Conservation (phyloP, 768 basidiomycete species). For the Collybia mongolica region DNA sequence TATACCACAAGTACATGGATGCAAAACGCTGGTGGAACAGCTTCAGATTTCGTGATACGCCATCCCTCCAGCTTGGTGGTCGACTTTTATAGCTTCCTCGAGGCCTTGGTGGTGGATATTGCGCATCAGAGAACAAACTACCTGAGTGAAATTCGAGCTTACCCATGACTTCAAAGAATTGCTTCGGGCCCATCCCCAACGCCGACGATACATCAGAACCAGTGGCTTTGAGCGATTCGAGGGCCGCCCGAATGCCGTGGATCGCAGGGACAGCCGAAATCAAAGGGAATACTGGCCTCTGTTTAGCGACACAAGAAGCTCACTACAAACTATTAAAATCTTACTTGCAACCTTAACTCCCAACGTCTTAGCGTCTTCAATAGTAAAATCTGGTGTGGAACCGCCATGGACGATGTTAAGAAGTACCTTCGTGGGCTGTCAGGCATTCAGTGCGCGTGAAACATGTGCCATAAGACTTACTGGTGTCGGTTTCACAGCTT, state of each 20-base stretch:
- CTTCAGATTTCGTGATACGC: too few relatives aligned
- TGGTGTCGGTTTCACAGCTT: constrained; percentile 39
- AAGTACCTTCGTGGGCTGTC: constrained; percentile 27
- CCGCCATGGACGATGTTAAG: constrained; percentile 52
- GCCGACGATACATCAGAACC: constrained; percentile 43
- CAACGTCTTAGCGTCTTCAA: constrained; percentile 39
- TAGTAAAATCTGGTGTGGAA: constrained; percentile 49
- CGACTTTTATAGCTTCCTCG: constrained; percentile 21
- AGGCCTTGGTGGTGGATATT: constrained; percentile 12
- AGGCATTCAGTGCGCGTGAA: constrained; percentile 1
- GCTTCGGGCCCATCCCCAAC: constrained; percentile 46
- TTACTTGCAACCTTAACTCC: constrained; percentile 44
- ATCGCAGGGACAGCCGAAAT: constrained; percentile 47
- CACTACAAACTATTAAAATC: constrained; percentile 1
- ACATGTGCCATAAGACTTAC: constrained; percentile 10
- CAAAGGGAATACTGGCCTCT: constrained; percentile 41
- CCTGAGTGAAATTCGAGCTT: constrained; percentile 1
- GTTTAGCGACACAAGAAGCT: background rate
- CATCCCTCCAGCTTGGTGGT: background rate
- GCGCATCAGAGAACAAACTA: background rate
- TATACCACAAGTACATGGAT: too few relatives aligned
- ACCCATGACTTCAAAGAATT: constrained; percentile 53
- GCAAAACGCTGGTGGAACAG: too few relatives aligned
- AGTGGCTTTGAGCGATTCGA: constrained; percentile 46
- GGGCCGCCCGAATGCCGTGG: constrained; percentile 46